These are phyloP conservation scores for Mycena indigotica DNA, from an alignment of 768 basidiomycete species.

Conservation along the genomic window DNA sequence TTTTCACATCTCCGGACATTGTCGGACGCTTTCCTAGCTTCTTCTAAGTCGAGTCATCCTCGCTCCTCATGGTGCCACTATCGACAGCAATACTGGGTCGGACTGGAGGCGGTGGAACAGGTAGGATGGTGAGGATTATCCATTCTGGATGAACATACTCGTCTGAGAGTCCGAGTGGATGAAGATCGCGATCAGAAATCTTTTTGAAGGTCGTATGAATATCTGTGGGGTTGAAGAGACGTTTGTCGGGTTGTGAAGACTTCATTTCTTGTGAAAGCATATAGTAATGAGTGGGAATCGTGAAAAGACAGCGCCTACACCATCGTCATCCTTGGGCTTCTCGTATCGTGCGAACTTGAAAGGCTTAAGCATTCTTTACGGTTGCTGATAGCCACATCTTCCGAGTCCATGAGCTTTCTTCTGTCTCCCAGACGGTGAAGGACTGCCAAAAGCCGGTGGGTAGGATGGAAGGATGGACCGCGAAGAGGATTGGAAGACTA, in stretches of 20 bases:
- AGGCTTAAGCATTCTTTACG: slow-evolving; percentile 89
- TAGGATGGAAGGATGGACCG: no score
- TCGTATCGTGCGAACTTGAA: slow-evolving; percentile 94
- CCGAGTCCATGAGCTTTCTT: slow-evolving; percentile 95
- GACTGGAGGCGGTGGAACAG: slow-evolving; percentile 96
- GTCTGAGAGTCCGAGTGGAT: slow-evolving; percentile 88
- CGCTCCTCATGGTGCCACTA: slow-evolving; percentile 93
- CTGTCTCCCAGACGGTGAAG: slow-evolving; percentile 68
- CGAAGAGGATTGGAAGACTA: no score
- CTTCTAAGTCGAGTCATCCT: slow-evolving; percentile 98
- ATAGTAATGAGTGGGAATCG: slow-evolving; percentile 6
- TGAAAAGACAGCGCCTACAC: slow-evolving; percentile 46
- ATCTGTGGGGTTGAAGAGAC: slow-evolving; percentile 80
- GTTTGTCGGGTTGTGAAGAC: slow-evolving; percentile 60
- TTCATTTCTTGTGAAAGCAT: background rate
- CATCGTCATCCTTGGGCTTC: slow-evolving; percentile 91
- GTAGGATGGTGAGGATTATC: slow-evolving; percentile 99
- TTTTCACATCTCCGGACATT: slow-evolving; percentile 91
- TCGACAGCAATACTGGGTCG: slow-evolving; percentile 98
- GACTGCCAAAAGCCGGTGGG: no score
- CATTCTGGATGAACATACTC: slow-evolving; percentile 97
- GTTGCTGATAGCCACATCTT: slow-evolving; percentile 95
- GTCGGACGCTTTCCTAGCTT: slow-evolving; percentile 93
- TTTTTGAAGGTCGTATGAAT: slow-evolving; percentile 96
- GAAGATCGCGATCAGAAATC: slow-evolving; percentile 87